These are phyloP conservation scores for Annona cherimola DNA, from an alignment of 164 flowering plant genomes.

Conservation along the genomic window DNA sequence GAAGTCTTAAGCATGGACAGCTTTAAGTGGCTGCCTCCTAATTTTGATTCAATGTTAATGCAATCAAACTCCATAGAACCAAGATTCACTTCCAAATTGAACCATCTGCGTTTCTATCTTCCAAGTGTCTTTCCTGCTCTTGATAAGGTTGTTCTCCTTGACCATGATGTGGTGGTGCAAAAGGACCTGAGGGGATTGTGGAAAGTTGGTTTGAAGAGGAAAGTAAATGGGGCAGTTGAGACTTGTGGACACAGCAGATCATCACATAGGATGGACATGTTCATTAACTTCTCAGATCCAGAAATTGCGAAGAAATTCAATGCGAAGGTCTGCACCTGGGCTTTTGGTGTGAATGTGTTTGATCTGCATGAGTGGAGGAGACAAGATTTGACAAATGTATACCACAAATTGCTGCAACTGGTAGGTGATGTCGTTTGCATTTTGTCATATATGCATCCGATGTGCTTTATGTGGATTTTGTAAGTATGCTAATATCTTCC, in stretches of 20 bases:
- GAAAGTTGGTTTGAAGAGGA: slow-evolving; percentile 66
- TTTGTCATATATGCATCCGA: not conserved
- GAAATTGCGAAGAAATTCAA: slow-evolving; percentile 45
- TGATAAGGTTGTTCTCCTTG: slow-evolving; percentile 72
- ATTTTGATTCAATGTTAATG: slow-evolving; percentile 27
- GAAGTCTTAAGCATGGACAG: slow-evolving; percentile 50
- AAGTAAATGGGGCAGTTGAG: slow-evolving; percentile 81
- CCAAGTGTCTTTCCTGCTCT: slow-evolving; percentile 75
- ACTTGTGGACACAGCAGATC: slow-evolving; percentile 56
- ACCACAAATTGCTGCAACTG: slow-evolving; percentile 58
- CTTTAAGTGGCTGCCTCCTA: slow-evolving; percentile 43
- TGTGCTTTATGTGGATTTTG: not conserved
- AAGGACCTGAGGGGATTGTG: slow-evolving; percentile 67
- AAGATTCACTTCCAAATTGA: slow-evolving; percentile 60
- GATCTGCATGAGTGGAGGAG: slow-evolving; percentile 78
- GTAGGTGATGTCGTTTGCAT: slow-evolving; percentile 33
- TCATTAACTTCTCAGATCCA: slow-evolving; percentile 75
- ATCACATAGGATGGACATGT: slow-evolving; percentile 51
- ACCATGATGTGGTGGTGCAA: slow-evolving; percentile 97
- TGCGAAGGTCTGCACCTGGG: slow-evolving; percentile 80
- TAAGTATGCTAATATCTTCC: too few species aligned
- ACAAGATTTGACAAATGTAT: slow-evolving; percentile 47
- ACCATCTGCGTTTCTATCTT: slow-evolving; percentile 83
- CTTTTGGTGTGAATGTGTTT: slow-evolving; percentile 94
- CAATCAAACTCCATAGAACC: slow-evolving; percentile 38